Evolutionary conservation across 768 basidiomycete species (phyloP), one percentile per base, ranked within the genome.

Genomic region (Cyclocybe aegerita): DNA sequence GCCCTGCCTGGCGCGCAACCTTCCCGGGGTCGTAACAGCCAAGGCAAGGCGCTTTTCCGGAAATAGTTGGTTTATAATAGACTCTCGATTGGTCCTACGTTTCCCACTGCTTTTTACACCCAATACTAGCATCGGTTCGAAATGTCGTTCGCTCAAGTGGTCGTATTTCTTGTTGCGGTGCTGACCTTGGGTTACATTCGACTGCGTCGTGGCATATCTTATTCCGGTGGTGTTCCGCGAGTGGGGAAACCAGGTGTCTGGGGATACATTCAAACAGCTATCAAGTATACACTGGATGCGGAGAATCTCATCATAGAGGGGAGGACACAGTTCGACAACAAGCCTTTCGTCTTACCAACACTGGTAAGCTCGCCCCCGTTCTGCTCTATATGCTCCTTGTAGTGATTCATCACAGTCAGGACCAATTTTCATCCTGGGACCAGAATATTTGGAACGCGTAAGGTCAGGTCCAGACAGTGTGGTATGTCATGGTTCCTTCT

Each of bases 331-430:
- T 71, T 68, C 57, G 38, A 38, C 30, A 64, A 59, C 32, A 62
- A 56, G 23, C 69, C 71, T 32, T 71, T 66, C 51, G 64, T 63
- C 14, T 58, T 72, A 8, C 72, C 72, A n/a, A 71, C 70, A 4
- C 53, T 72, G 53, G 68, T 63, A 55, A 50, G 57, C 33, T 12
- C 12, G 33, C 6, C 6, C 16, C 31, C 38, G 39, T 46, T 37
- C 38, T 40, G n/a, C n/a, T 23, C 31, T 23, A n/a, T 35, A 6
- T 17, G 29, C 9, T 33, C 31, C 14, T 11, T 43, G 38, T 23
- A 44, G 15, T 39, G 30, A 37, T 30, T 17, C 23, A 30, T 48
- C 34, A 12, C 39, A 71, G 68, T 57, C 60, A 35, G 70, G 70
- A 16, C 65, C 69, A 23, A 54, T 70, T 7, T 70, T 71, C 52